Conservation (phyloP, 306 rosid genomes). For the Cicer chorassanicum region DNA sequence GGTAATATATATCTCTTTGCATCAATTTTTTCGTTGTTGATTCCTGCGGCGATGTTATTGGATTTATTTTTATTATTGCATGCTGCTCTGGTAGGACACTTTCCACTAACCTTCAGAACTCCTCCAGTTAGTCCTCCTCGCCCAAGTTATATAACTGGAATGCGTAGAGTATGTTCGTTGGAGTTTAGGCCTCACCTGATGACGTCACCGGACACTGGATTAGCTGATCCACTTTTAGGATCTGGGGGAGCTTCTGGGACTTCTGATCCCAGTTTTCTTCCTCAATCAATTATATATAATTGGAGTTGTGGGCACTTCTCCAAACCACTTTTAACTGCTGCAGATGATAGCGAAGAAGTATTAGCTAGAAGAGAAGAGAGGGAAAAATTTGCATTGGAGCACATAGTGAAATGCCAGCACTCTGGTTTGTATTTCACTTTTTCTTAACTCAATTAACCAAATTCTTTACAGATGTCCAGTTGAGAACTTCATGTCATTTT, state of each 20-base stretch:
- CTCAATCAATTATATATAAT: conserved; percentile 86
- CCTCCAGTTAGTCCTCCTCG: conserved; percentile 99
- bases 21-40: conserved; percentile 16
- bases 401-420: conserved; percentile 89
- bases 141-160: conserved; percentile 77
- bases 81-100: conserved; percentile 67
- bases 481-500: conserved; percentile 34
- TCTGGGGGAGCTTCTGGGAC: conserved; percentile 64
- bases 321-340: conserved; percentile 77
- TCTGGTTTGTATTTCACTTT: conserved; percentile 62
- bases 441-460: conserved; percentile 5
- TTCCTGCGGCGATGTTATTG: conserved; percentile 11
- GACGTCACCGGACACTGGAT: conserved; percentile 87
- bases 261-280: conserved; percentile 86
- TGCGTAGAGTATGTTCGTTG: conserved; percentile 91
- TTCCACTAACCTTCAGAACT: conserved; percentile 89
- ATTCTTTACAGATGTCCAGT: conserved; percentile 14
- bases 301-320: conserved; percentile 99
- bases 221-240: conserved; percentile 93
- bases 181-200: conserved; percentile 92
- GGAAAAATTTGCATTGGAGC: conserved; percentile 88
- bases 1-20: conserved; percentile 30
- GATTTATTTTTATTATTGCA: conserved; percentile 26
- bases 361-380: conserved; percentile 85
- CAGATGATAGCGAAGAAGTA: conserved; percentile 77